These are phyloP conservation scores for Theileria luwenshuni DNA, from an alignment of 169 alveolate species.

Conservation along the genomic window DNA sequence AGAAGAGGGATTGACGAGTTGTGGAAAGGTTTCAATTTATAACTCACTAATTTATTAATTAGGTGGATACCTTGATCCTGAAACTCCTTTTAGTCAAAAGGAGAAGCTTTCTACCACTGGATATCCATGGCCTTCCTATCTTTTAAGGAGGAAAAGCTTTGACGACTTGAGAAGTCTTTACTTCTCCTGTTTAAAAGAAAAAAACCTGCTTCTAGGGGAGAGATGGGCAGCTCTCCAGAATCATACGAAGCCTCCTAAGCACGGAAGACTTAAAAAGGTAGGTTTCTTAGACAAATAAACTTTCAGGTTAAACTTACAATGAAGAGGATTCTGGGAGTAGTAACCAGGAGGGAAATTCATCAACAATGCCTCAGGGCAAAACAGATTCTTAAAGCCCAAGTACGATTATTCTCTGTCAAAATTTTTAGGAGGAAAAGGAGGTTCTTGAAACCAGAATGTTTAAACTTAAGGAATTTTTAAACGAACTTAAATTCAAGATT, in stretches of 20 bases:
- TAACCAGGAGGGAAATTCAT: constrained; percentile 83
- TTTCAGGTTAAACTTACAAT: constrained; percentile 76
- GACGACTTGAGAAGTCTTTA: constrained; percentile 83
- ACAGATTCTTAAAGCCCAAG: constrained; percentile 72
- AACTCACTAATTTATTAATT: neutral
- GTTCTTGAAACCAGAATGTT: constrained; percentile 76
- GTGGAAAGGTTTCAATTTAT: constrained; percentile 73
- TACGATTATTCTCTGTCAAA: neutral
- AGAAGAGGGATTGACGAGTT: constrained; percentile 79
- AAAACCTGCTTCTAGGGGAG: constrained; percentile 81
- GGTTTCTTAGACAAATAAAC: neutral
- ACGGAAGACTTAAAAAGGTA: constrained; percentile 84
- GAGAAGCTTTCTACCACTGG: constrained; percentile 79
- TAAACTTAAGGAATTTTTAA: constrained; percentile 73
- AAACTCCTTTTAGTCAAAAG: constrained; percentile 66
- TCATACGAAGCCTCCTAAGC: constrained; percentile 71
- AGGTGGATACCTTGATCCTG: constrained; percentile 79
- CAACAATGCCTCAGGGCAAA: constrained; percentile 85
- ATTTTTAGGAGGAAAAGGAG: constrained; percentile 76
- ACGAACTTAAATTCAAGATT: constrained; percentile 55
- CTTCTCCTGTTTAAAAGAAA: constrained; percentile 82
- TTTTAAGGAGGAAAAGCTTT: constrained; percentile 80
- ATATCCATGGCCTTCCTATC: constrained; percentile 85
- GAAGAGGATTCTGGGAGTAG: constrained; percentile 83
- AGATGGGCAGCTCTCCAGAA: constrained; percentile 79